Conservation (phyloP, 345 rosid species). For the Reutealis trisperma region DNA sequence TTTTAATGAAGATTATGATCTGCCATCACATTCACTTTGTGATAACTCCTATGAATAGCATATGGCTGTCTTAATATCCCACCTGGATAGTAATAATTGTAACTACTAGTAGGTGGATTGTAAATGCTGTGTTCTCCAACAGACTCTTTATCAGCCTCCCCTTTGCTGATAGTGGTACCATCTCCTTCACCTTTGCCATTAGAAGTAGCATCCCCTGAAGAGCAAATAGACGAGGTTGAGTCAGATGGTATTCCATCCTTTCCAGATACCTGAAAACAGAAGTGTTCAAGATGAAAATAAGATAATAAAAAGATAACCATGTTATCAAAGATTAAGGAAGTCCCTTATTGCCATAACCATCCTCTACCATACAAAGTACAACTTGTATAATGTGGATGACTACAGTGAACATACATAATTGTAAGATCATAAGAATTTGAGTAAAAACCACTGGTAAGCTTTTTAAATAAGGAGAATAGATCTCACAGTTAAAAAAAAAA, state of each 20-base stretch:
- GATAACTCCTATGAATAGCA: not conserved
- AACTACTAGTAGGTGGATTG: conserved; percentile 36
- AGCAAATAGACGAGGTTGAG: conserved; percentile 23
- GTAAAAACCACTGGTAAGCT: not conserved
- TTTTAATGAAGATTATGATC: not conserved
- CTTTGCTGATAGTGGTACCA: conserved; percentile 26
- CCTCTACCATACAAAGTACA: not conserved
- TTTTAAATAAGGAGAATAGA: not conserved
- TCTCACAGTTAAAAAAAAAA: too few relatives aligned
- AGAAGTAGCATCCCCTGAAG: conserved; percentile 28
- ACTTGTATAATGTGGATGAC: not conserved
- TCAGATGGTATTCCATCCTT: conserved; percentile 32
- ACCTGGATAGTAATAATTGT: conserved; percentile 57
- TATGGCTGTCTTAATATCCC: conserved; percentile 19
- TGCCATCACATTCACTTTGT: not conserved
- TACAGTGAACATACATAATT: not conserved
- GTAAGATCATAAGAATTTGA: not conserved
- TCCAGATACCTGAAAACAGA: conserved; percentile 34
- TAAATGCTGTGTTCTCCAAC: conserved; percentile 30
- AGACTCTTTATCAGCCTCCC: conserved; percentile 27
- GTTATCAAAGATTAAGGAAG: not conserved
- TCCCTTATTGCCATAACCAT: not conserved
- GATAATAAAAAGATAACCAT: not conserved
- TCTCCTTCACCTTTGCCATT: conserved; percentile 28
- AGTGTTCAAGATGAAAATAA: not conserved